phyloP scores from a whole-genome alignment of 805 yeast species.

The Schizosaccharomyces osmophilus region DNA sequence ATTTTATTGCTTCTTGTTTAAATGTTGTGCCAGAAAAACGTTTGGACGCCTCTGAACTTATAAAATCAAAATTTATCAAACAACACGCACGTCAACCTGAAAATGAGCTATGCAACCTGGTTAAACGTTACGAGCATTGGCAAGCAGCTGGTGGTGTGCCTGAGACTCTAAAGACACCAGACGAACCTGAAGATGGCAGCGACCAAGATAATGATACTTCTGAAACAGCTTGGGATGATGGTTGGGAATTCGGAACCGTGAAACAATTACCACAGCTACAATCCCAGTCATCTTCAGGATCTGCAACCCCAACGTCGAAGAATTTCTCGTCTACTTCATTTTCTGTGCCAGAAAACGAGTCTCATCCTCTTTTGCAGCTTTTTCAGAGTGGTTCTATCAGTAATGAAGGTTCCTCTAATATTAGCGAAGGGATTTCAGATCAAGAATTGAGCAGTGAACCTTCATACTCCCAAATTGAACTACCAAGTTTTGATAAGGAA shows the following conservation, averaged over 20 bases:
- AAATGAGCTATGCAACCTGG: conserved; percentile 39
- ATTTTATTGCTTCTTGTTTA: conserved; percentile 68
- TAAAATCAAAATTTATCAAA: conserved; percentile 49
- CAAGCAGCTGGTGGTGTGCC: conserved; percentile 25
- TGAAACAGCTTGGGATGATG: background rate
- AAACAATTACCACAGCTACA: background rate
- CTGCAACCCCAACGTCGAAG: background rate
- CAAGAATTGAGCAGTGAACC: background rate
- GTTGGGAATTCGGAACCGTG: conserved; percentile 2
- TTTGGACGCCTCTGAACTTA: conserved; percentile 62
- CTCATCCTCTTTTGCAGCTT: background rate
- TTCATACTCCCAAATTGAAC: background rate
- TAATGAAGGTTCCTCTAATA: background rate
- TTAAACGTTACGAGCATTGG: conserved; percentile 28
- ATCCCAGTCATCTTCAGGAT: background rate
- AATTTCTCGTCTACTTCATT: background rate
- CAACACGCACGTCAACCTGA: conserved; percentile 37
- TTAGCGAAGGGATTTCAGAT: background rate
- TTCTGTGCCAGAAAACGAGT: background rate
- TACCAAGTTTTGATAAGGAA: background rate
- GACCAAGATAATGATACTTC: background rate
- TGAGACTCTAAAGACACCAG: conserved; percentile 22
- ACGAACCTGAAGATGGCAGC: background rate
- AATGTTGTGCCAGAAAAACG: conserved; percentile 86
- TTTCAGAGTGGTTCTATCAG: background rate